Conservation (phyloP, 176 grass and related monocot genomes). For the Cocos nucifera region DNA sequence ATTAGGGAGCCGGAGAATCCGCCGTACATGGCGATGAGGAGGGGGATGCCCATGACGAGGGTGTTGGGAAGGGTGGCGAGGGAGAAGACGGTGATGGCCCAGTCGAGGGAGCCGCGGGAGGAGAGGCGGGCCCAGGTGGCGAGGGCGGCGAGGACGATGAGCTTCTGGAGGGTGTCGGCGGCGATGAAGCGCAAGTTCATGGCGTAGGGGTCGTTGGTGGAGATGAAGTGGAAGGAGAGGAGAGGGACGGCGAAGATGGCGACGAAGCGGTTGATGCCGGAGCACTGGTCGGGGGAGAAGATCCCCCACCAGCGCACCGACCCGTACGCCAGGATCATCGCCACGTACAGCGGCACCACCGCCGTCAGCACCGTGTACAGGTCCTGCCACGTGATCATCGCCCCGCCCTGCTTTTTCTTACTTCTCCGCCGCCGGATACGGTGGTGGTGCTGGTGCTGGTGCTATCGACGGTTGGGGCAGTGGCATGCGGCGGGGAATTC, state of each 20-base stretch:
- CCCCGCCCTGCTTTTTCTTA: no score
- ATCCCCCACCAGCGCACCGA: conserved; percentile 67
- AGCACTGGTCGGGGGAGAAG: conserved; percentile 75
- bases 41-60: conserved; percentile 75
- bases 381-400: conserved; percentile 54
- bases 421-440: no score
- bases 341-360: conserved; percentile 77
- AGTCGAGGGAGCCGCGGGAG: conserved; percentile 30
- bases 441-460: no score
- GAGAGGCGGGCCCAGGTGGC: conserved; percentile 30
- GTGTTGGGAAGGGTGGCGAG: conserved; percentile 71
- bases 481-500: no score
- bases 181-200: conserved; percentile 78
- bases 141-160: conserved; percentile 50
- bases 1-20: conserved; percentile 53
- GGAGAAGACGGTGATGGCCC: conserved; percentile 73
- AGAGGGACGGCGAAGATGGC: conserved; percentile 82
- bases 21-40: conserved; percentile 76
- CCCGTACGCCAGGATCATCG: conserved; percentile 64
- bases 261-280: conserved; percentile 84
- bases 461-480: no score
- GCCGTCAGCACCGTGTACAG: conserved; percentile 63
- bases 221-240: conserved; percentile 92
- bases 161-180: conserved; percentile 85
- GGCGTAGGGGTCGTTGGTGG: conserved; percentile 59